phyloP scores from a whole-genome alignment of 805 yeast genomes.

The Schwanniomyces yamadae region DNA sequence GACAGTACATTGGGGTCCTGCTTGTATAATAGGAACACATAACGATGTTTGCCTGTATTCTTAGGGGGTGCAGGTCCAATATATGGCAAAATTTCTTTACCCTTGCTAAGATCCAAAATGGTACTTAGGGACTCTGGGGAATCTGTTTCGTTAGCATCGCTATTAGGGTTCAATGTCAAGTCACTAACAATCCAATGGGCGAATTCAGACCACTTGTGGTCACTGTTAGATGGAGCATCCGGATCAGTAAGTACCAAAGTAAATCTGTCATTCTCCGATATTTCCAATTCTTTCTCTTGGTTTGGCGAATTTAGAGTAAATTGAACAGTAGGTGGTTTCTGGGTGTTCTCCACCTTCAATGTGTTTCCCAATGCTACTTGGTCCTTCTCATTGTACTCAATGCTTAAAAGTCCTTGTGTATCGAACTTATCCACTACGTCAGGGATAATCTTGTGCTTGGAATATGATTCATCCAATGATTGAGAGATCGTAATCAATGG shows the following conservation, averaged over 20 bases:
- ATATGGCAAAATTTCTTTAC: slow-evolving; percentile 52
- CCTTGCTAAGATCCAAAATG: slow-evolving; percentile 33
- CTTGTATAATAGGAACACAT: slow-evolving; percentile 72
- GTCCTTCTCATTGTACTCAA: slow-evolving; percentile 52
- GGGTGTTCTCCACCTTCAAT: slow-evolving; percentile 63
- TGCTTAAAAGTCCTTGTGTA: slow-evolving; percentile 58
- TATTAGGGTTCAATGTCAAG: slow-evolving; percentile 41
- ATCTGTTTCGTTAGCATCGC: slow-evolving; percentile 14
- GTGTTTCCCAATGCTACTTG: slow-evolving; percentile 82
- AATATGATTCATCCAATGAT: slow-evolving; percentile 50
- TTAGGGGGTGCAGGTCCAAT: slow-evolving; percentile 90
- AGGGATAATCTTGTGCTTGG: slow-evolving; percentile 51
- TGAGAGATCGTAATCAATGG: slow-evolving; percentile 52
- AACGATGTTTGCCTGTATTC: slow-evolving; percentile 83
- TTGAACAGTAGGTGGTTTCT: slow-evolving; percentile 61
- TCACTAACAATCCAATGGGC: slow-evolving; percentile 71
- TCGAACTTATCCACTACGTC: slow-evolving; percentile 50
- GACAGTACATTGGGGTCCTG: slow-evolving; percentile 49
- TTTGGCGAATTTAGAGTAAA: slow-evolving; percentile 56
- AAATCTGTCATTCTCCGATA: slow-evolving; percentile 51
- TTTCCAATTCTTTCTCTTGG: slow-evolving; percentile 41
- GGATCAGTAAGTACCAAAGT: slow-evolving; percentile 87
- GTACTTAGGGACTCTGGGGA: slow-evolving; percentile 34
- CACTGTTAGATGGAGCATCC: slow-evolving; percentile 84
- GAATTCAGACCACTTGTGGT: slow-evolving; percentile 85